Evolutionary conservation across 1,139 yeast species (phyloP).

Genomic region (Yamadazyma atmosphaerica): DNA sequence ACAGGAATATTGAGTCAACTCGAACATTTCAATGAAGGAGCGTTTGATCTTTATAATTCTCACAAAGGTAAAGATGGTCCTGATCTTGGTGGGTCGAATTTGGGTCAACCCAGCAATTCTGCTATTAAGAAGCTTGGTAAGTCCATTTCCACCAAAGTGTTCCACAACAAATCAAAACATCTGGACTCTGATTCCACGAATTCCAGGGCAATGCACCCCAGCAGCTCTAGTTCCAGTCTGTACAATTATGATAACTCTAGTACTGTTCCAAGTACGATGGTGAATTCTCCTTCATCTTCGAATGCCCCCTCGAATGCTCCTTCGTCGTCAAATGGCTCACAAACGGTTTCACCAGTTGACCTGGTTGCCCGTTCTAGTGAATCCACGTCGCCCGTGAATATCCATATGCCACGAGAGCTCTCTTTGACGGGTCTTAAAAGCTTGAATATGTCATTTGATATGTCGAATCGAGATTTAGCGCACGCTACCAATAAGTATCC

Average conservation of each 20-base stretch:
- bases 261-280: too few relatives aligned
- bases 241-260: background rate
- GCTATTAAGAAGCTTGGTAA: slow-evolving; percentile 15
- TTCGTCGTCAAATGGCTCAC: slow-evolving; percentile 7
- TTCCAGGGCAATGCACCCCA: background rate
- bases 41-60: slow-evolving; percentile 4
- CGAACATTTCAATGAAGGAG: slow-evolving; percentile 10
- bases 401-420: slow-evolving; percentile 32
- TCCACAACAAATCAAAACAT: background rate
- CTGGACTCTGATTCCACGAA: background rate
- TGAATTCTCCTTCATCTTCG: background rate
- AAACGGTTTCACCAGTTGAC: slow-evolving; percentile 10
- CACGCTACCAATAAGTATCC: slow-evolving; percentile 27
- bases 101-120: slow-evolving; percentile 6
- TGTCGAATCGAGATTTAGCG: slow-evolving; percentile 24
- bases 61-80: background rate
- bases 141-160: slow-evolving; percentile 12
- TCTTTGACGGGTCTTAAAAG: slow-evolving; percentile 31
- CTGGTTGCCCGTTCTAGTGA: slow-evolving; percentile 6
- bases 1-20: slow-evolving; percentile 14
- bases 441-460: slow-evolving; percentile 37
- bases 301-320: background rate
- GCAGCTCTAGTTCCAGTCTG: background rate
- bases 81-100: background rate
- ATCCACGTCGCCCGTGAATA: slow-evolving; percentile 17